Evolutionary conservation across 108 stramenopile species (phyloP).

Genomic region (Discostella stelligeroides): DNA sequence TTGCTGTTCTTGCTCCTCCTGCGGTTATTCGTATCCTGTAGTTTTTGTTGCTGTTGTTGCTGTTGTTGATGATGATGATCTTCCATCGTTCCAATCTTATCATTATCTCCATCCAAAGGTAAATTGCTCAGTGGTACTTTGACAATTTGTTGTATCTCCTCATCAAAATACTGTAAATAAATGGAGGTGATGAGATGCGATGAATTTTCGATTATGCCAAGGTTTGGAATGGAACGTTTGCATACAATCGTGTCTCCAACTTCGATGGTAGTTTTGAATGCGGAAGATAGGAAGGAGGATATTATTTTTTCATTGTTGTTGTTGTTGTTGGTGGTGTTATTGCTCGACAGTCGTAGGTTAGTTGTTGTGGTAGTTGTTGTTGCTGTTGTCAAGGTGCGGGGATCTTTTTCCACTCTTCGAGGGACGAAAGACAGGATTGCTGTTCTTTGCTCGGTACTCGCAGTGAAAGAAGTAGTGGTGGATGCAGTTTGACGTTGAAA

Average conservation of each 20-base stretch:
- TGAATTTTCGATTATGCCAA: slow-evolving; percentile 49
- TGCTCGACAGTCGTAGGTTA: background rate
- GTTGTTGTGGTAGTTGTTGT: background rate
- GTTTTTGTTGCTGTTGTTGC: no score
- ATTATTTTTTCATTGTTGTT: slow-evolving; percentile 29
- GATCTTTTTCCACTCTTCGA: no score
- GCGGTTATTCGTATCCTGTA: no score
- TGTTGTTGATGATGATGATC: no score
- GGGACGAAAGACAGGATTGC: background rate
- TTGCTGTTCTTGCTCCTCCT: background rate
- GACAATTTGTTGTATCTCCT: slow-evolving; percentile 47
- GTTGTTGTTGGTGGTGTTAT: slow-evolving; percentile 16
- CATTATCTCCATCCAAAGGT: background rate
- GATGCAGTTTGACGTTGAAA: background rate
- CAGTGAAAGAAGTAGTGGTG: no score
- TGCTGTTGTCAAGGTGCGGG: no score
- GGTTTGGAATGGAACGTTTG: slow-evolving; percentile 43
- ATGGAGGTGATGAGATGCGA: slow-evolving; percentile 58
- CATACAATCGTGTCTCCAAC: slow-evolving; percentile 58
- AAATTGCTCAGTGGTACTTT: slow-evolving; percentile 32
- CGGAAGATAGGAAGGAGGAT: slow-evolving; percentile 37
- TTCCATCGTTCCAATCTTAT: slow-evolving; percentile 15
- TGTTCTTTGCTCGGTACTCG: background rate
- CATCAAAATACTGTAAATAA: slow-evolving; percentile 55
- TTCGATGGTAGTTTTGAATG: slow-evolving; percentile 35